Conservation (phyloP, 2,329 filamentous ascomycete species). For the Penicillium olsonii region DNA sequence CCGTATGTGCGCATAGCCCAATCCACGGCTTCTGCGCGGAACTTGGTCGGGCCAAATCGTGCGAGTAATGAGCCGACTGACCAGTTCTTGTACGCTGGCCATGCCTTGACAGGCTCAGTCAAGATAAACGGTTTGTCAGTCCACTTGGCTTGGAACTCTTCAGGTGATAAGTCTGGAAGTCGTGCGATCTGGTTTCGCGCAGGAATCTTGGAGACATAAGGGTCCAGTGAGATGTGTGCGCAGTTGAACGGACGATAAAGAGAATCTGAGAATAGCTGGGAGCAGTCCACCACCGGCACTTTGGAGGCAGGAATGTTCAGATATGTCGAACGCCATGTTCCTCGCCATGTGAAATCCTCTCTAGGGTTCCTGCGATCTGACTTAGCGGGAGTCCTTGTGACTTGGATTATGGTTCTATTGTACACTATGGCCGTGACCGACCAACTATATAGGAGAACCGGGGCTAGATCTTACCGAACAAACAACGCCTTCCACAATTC, state of each 20-base stretch:
- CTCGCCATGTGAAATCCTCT: slow-evolving; percentile 66
- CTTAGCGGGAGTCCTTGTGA: slow-evolving; percentile 19
- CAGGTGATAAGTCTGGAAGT: slow-evolving; percentile 66
- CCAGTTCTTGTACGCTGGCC: slow-evolving; percentile 79
- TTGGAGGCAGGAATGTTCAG: slow-evolving; percentile 59
- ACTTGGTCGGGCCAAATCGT: slow-evolving; percentile 67
- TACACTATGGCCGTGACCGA: not conserved
- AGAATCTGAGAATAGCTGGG: slow-evolving; percentile 82
- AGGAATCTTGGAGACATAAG: slow-evolving; percentile 73
- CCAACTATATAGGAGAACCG: slow-evolving; percentile 8
- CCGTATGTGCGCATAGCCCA: slow-evolving; percentile 83
- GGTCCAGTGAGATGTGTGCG: slow-evolving; percentile 68
- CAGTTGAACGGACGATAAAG: slow-evolving; percentile 90
- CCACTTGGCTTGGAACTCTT: slow-evolving; percentile 76
- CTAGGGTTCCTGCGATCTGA: slow-evolving; percentile 28
- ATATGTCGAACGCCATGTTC: slow-evolving; percentile 81
- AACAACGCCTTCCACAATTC: slow-evolving; percentile 89
- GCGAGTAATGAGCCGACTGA: slow-evolving; percentile 65
- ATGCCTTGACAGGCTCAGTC: slow-evolving; percentile 75
- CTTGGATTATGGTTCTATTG: slow-evolving; percentile 1
- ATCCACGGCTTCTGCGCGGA: slow-evolving; percentile 90
- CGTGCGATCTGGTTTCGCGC: slow-evolving; percentile 70
- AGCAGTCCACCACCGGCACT: slow-evolving; percentile 67
- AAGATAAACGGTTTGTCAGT: slow-evolving; percentile 82
- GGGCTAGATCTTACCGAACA: slow-evolving; percentile 67